Evolutionary conservation across 148 eudicot genomes (phyloP), one percentile per base, ranked within the genome.

Genomic region (Linanthus parryae): DNA sequence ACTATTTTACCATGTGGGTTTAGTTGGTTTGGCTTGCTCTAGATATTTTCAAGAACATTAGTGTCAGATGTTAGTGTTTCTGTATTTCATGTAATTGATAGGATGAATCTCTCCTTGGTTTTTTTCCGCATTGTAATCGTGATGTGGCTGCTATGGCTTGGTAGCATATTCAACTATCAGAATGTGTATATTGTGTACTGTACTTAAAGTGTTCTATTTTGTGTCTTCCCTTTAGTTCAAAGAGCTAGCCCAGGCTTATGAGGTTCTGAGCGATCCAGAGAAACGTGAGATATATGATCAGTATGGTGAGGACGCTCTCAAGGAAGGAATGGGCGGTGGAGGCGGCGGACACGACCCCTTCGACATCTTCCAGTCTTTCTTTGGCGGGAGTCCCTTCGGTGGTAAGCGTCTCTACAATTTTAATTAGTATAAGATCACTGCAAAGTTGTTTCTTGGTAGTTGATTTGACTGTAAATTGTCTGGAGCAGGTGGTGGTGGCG

Each of bases 221-320:
- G 48, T 23, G n/a, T 35, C 0, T 33, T 23, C 10, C 2, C 30
- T 52, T 30, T 41, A 76, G 81, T 76, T 76, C 44, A 76, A 76
- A 27, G 81, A 76, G 66, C 51, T 76, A 39, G 70, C 81, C 14
- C 81, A 76, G 52, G 81, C 81, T 18, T 76, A 76, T 49, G 81
- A 76, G 62, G 81, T 72, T 17, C 58, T 76, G 28, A 76, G 77
- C 34, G 81, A 76, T 52, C 73, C 81, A 1, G 77, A 76, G 56
- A 76, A 71, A 55, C 81, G 81, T 44, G 81, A 72, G 37, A 76
- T 76, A 17, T 76, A 76, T 72, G 81, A 76, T 61, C 74, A 76
- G 29, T 72, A 76, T 58, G 81, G 81, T 7, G 81, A 76, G 65
- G 81, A 76, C 64, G 81, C 73, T 51, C 76, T 76, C 13, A 76